Evolutionary conservation across 1,139 yeast species (phyloP).

Genomic region (Eremothecium sinecaudum): DNA sequence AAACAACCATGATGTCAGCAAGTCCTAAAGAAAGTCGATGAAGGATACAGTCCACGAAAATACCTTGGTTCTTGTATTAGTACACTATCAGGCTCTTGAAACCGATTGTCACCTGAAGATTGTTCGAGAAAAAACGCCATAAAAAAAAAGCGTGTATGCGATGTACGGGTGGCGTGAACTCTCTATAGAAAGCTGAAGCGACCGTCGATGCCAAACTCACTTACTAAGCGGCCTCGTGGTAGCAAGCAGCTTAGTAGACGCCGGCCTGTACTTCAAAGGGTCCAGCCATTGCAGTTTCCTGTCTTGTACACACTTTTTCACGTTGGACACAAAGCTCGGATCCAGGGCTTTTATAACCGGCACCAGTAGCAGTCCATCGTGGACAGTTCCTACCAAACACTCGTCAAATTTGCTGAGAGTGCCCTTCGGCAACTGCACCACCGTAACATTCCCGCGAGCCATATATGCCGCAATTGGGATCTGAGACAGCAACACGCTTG

Average conservation of each 20-base stretch:
- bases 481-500: constrained; percentile 23
- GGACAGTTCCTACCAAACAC: constrained; percentile 6
- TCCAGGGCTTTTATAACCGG: constrained; percentile 16
- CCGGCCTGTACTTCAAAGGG: constrained; percentile 11
- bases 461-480: constrained; percentile 22
- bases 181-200: too few species aligned
- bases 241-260: constrained; percentile 13
- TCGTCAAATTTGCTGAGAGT: constrained; percentile 11
- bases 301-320: constrained; percentile 14
- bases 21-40: too few species aligned
- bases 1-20: constrained; percentile 74
- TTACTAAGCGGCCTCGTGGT: constrained; percentile 12
- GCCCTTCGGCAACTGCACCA: constrained; percentile 25
- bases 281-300: constrained; percentile 24
- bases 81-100: too few species aligned
- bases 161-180: too few species aligned
- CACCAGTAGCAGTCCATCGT: constrained; percentile 22
- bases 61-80: too few species aligned
- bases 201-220: too few species aligned
- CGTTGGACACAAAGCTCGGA: constrained; percentile 13
- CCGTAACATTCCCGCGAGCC: constrained; percentile 14
- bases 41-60: too few species aligned
- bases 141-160: too few species aligned
- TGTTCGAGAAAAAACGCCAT: too few species aligned
- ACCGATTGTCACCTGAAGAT: too few species aligned